Conservation (phyloP, 2,329 filamentous ascomycete genomes). For the Pyrenophora teres region DNA sequence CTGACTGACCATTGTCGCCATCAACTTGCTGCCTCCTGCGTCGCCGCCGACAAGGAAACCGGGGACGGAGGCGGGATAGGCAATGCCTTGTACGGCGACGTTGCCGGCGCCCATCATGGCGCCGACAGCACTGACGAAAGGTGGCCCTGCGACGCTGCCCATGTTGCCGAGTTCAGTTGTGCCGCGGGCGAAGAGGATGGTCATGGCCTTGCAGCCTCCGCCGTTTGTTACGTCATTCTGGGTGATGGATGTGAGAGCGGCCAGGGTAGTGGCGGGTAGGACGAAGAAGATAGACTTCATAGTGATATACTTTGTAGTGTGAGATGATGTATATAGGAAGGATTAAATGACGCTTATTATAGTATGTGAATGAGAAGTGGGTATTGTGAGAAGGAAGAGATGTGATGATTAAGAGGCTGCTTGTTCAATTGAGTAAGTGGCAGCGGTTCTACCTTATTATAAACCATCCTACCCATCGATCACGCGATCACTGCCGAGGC, state of each 20-base stretch:
- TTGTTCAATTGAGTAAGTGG: background rate
- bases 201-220: conserved; percentile 53
- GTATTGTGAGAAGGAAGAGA: background rate
- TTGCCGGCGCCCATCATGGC: conserved; percentile 48
- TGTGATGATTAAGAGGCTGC: background rate
- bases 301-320: background rate
- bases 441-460: background rate
- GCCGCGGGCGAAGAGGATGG: conserved; percentile 62
- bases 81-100: conserved; percentile 60
- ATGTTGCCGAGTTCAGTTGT: conserved; percentile 60
- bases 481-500: background rate
- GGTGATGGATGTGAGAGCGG: conserved; percentile 26
- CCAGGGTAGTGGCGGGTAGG: conserved; percentile 15
- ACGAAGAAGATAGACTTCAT: conserved; percentile 26
- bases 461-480: background rate
- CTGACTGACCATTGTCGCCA: conserved; percentile 50
- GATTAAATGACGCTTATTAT: background rate
- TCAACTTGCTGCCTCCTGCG: conserved; percentile 49
- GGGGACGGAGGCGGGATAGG: conserved; percentile 54
- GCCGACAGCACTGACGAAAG: conserved; percentile 55
- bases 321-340: background rate
- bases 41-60: conserved; percentile 57
- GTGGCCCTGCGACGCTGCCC: conserved; percentile 56
- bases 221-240: conserved; percentile 37
- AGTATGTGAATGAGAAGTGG: too few relatives aligned